Evolutionary conservation across 192 early-diverging fungal genomes (phyloP).

Genomic region (Umbelopsis ramanniana): DNA sequence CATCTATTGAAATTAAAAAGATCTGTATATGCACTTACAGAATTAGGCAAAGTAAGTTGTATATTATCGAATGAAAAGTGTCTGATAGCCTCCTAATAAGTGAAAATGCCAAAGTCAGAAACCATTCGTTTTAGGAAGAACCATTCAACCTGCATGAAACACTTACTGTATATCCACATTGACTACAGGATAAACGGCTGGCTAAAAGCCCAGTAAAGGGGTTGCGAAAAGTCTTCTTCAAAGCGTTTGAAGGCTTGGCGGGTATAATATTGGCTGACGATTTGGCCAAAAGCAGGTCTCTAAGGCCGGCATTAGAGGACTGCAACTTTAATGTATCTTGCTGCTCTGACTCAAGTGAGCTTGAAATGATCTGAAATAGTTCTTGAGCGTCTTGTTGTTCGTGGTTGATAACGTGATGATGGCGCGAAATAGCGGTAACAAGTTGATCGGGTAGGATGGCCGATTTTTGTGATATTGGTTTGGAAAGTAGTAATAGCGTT

Average conservation of each 20-base stretch:
- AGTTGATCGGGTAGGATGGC: conserved; percentile 67
- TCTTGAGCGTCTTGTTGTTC: conserved; percentile 92
- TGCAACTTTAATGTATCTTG: background rate
- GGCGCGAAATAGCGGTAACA: conserved; percentile 61
- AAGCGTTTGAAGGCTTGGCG: background rate
- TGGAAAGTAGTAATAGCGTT: conserved; percentile 35
- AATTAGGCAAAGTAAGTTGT: conserved; percentile 68
- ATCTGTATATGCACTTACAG: conserved; percentile 22
- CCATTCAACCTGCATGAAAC: background rate
- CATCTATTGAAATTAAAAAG: background rate
- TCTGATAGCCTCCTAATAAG: conserved; percentile 62
- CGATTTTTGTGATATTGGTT: conserved; percentile 34
- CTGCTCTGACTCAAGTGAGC: conserved; percentile 66
- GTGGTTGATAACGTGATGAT: conserved; percentile 63
- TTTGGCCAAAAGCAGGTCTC: background rate
- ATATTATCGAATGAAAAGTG: conserved; percentile 85
- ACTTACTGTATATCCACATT: conserved; percentile 75
- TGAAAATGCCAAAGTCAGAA: background rate
- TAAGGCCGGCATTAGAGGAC: conserved; percentile 3
- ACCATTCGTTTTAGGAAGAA: too few relatives aligned
- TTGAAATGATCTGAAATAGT: conserved; percentile 82
- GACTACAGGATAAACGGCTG: conserved; percentile 72
- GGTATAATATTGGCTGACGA: conserved; percentile 22
- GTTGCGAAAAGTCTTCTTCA: conserved; percentile 37
- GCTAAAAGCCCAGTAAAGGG: conserved; percentile 83